Percentiles rank a stretch among this genome's conserved stretches.
Evolutionary conservation across 768 basidiomycete species (phyloP).

Genomic region (Termitomyces sp.): DNA sequence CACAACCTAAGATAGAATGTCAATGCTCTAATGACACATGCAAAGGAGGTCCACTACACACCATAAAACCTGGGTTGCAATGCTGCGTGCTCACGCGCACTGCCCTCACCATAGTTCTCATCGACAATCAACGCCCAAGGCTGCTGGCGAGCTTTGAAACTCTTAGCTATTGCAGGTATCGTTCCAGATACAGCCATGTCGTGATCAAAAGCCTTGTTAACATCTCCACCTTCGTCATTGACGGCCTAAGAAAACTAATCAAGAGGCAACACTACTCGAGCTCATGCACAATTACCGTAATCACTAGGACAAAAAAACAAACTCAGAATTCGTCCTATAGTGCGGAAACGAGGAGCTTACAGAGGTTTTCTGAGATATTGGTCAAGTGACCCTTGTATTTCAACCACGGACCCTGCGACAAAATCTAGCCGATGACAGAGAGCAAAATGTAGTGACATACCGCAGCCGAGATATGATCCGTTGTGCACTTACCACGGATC

Average conservation of each 20-base stretch:
- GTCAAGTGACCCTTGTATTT: conserved; percentile 98
- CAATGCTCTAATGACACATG: not conserved
- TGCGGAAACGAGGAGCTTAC: conserved; percentile 39
- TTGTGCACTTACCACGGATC: conserved; percentile 97
- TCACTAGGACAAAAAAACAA: conserved; percentile 44
- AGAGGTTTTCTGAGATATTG: conserved; percentile 93
- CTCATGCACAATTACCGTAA: conserved; percentile 52
- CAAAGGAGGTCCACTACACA: conserved; percentile 19
- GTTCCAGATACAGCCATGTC: conserved; percentile 62
- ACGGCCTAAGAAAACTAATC: conserved; percentile 48
- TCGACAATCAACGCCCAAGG: conserved; percentile 95
- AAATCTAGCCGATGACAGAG: not conserved
- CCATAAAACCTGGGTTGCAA: conserved; percentile 95
- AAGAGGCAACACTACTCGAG: not conserved
- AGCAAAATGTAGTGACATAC: conserved; percentile 34
- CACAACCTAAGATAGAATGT: conserved; percentile 47
- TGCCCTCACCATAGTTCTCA: conserved; percentile 97
- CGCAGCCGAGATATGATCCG: conserved; percentile 97
- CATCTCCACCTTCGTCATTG: conserved; percentile 91
- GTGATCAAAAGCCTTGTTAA: conserved; percentile 87
- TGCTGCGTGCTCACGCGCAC: conserved; percentile 96
- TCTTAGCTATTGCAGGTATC: conserved; percentile 88
- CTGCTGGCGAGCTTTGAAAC: conserved; percentile 74
- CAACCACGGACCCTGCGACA: conserved; percentile 84
- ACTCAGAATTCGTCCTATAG: not conserved